Percentiles rank a stretch among this genome's conserved stretches.
phyloP scores from a whole-genome alignment of 768 basidiomycete species.

The Pisolithus microcarpus region DNA sequence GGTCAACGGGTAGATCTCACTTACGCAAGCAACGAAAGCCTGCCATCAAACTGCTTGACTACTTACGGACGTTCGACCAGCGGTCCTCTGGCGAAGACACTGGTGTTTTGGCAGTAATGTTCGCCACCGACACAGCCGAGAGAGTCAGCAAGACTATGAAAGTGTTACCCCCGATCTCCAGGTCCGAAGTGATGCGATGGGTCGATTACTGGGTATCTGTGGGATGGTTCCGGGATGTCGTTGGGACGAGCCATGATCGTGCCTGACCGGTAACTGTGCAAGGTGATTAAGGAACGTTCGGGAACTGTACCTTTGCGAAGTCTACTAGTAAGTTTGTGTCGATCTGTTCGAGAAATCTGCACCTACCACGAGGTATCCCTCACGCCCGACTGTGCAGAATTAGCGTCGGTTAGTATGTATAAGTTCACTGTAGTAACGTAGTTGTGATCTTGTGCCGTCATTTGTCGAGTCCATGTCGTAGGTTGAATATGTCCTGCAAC shows the following conservation, averaged over 20 bases:
- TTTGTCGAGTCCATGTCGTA: too few species aligned
- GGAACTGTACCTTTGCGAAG: not conserved
- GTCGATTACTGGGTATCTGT: constrained; percentile 32
- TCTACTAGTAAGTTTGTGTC: not conserved
- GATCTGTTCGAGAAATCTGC: not conserved
- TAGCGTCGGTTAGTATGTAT: too few species aligned
- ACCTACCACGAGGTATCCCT: not conserved
- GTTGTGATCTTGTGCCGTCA: too few species aligned
- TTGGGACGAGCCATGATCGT: not conserved
- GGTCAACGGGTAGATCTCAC: constrained; percentile 27
- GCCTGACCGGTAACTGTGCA: not conserved
- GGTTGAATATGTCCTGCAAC: too few species aligned
- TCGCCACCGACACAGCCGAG: not conserved
- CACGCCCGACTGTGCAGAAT: too few species aligned
- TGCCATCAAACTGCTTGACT: constrained; percentile 26
- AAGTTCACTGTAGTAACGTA: too few species aligned
- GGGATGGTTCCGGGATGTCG: constrained; percentile 16
- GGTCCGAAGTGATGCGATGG: constrained; percentile 26
- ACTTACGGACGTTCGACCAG: constrained; percentile 14
- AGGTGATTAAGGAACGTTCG: too few species aligned
- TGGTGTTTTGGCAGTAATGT: not conserved
- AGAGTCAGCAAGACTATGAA: not conserved
- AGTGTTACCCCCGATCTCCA: not conserved
- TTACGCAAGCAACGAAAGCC: constrained; percentile 15
- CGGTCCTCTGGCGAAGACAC: not conserved